Base-by-base conservation (phyloP, 2,329 filamentous ascomycete genomes). In the Ploettnerulaceae sp. region DNA sequence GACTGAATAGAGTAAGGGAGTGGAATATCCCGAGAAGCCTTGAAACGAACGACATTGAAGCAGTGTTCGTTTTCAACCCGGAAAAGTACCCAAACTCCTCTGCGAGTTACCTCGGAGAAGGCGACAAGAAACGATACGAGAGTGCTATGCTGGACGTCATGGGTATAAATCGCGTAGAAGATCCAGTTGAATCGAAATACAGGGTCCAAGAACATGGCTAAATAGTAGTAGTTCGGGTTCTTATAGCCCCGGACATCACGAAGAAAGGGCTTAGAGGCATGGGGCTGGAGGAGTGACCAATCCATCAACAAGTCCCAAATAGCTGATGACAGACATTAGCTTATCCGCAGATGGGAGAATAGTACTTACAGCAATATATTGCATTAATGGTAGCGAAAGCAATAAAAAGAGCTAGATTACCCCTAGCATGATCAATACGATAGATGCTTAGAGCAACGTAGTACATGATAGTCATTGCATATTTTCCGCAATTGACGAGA, bases 31-130 rank as follows among this genome's bases (percentile, higher is more conserved):
- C 91, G 78, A 2, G 84, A 89, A 3, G 93, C 93, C 54, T 94
- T 89, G 74, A 94, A 94, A 56, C 88, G 82, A 14, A 82, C 79
- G 2, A 98, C 91, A 58, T 96, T 95, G 45, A 85, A 83, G 67
- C 89, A 95, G 68, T 98, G 93, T 61, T 98, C 93, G 65, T 98
- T 98, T 67, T 98, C 93, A 20, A 98, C 90, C 31, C 93, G 87
- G 64, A 98, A 86, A 3, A 97, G 72, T 0, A 85, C 83, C 93
- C 93, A 98, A 62, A 96, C 80, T 51, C 89, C 90, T 63, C 93
- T 74, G 24, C 93, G 81, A n/a, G 79, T 74, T 17, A 95, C 80
- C 64, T 98, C 93, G 7, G 83, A 79, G 3, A 96, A 69, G 1
- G 79, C 76, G 12, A 96, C 79, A 22, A 86, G 57, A 66, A 97